Base-by-base conservation (phyloP, 371 early-diverging fungal genomes). In the Dinochytrium kinnereticum region DNA sequence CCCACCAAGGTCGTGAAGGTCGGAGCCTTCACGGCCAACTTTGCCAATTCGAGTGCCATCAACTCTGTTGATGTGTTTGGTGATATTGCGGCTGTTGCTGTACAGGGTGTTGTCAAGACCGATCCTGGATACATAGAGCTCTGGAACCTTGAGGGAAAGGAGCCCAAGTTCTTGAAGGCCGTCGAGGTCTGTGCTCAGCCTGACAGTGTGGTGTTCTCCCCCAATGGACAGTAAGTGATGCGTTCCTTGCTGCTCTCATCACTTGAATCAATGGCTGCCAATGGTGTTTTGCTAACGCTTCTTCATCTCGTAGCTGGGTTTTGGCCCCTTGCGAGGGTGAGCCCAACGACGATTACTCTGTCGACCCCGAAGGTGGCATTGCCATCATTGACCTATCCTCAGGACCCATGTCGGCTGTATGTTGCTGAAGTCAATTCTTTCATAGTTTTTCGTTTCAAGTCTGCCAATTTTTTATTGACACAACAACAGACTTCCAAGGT, bases 91-190 rank as follows among this genome's bases (percentile, higher is more conserved):
- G 66, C 66, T 30, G 44, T 66, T 2, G 66, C 66, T 37, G 44
- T 66, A 21, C 40, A 66, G 30, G 66, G 66, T 17, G 28, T 17
- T 2, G 2, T 66, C 24, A 66, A 66, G 66, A 66, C 66, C 10
- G 66, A 66, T 30, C 66, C 66, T 40, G 66, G 66, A 13, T 66
- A 66, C 49, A 49, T 66, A 26, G 66, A 66, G 28, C 44, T 66
- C 44, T 66, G 66, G 66, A 33, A 40, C 49, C 44, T 66, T 3
- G 26, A 7, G 3, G 19, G 13, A 26, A 33, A 2, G n/a, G n/a
- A n/a, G n/a, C 44, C 66, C 26, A 30, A 17, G 5, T 66, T 66
- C 44, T 19, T 66, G 3, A 66, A 37, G 19, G 2, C 66, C 13
- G 66, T 66, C 2, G 2, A 40, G 44, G 49, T 66, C 17, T 66